Evolutionary conservation across 73 alveolate species (phyloP).

Genomic region (Tetrahymena elliotti): DNA sequence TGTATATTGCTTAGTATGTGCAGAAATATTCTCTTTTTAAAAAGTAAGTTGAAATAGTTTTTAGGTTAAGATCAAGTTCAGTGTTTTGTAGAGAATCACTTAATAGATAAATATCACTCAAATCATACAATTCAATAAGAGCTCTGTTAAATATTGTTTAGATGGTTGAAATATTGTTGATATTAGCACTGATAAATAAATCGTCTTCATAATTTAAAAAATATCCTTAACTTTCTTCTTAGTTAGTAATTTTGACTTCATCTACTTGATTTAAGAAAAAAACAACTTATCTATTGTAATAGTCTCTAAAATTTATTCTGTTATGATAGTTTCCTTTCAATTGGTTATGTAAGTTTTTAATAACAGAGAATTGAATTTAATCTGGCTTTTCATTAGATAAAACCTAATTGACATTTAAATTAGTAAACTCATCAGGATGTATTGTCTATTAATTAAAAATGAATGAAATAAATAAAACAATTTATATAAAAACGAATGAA

Average conservation of each 20-base stretch:
- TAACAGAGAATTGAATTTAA: neutral
- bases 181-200: neutral
- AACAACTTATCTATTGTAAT: neutral
- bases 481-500: too few species aligned
- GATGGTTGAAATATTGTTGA: neutral
- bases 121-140: neutral
- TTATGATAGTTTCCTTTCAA: neutral
- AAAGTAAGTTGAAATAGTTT: neutral
- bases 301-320: neutral
- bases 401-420: neutral
- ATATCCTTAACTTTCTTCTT: neutral
- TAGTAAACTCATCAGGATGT: neutral
- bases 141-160: neutral
- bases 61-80: neutral
- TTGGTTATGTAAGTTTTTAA: neutral
- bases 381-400: neutral
- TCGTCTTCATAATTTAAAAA: neutral
- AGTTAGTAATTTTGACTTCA: neutral
- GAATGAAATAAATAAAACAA: too few species aligned
- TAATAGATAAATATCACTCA: neutral
- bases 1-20: neutral
- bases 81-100: neutral
- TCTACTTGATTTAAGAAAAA: neutral
- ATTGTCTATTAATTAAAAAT: neutral
- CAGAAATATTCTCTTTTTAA: neutral